Base-by-base conservation (phyloP, 129 eudicot species). In the Lonicera japonica region DNA sequence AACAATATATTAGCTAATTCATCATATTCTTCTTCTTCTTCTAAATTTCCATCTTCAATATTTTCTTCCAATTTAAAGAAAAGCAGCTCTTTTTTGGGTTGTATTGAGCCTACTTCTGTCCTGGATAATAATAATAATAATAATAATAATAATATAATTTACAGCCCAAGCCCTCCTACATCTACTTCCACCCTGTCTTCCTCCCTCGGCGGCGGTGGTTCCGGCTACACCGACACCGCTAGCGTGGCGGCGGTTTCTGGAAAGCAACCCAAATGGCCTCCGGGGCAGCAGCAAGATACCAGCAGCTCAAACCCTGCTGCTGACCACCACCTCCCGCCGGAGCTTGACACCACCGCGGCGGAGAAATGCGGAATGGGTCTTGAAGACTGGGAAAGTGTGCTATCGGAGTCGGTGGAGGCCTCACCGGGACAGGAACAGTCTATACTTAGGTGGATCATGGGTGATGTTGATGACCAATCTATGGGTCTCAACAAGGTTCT, bases 151-250 rank as follows among this genome's bases (percentile, higher is more conserved):
- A 80, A 10, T 12, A 45, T 12, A 8, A 45, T 79, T 36, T 69
- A 71, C 18, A 83, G 82, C 63, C 83, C 87, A 12, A 86, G 88
- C 57, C 71, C 89, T 29, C 90, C 83, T 8, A 77, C 87, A 8
- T 82, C 90, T 11, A 77, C 94, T 50, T 84, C 90, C 54, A 82
- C 92, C 68, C 90, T 92, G 83, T 84, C 96, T 73, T 87, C 85
- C 25, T 78, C 90, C 67, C 69, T 59, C 63, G 68, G 80, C 11
- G 77, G 55, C 21, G 55, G 55, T 17, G 55, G 82, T 25, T 54
- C 54, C 43, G 72, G 68, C 70, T 64, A 70, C 15, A 58, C 83
- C 25, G 82, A 75, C 71, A 65, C 87, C 2, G 73, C 90, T 63
- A 83, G 74, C 29, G 90, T 89, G 97, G 97, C 91, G 86, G 84